These are phyloP conservation scores for Neoboletus subvelutipes DNA, from an alignment of 768 basidiomycete species.

Conservation along the genomic window DNA sequence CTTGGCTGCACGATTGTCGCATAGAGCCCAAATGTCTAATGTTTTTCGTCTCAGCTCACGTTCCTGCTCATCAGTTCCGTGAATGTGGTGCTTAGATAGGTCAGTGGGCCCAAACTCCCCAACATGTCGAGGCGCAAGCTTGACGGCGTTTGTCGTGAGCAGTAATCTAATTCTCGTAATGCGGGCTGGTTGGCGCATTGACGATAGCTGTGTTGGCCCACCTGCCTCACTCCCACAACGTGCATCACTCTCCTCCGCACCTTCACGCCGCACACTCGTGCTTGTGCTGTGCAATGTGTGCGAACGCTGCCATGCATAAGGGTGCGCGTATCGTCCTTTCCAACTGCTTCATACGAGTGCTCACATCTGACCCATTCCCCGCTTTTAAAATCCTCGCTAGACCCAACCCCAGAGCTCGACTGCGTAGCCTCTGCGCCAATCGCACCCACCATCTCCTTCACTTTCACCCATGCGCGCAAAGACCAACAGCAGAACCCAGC, in stretches of 20 bases:
- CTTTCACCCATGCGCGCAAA: conserved; percentile 27
- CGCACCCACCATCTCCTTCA: conserved; percentile 9
- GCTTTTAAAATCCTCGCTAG: conserved; percentile 2
- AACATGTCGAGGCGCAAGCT: neutral
- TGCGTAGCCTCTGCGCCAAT: conserved; percentile 11
- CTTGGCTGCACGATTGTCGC: neutral
- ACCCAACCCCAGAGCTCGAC: conserved; percentile 2
- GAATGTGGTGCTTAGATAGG: neutral
- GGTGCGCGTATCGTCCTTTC: conserved; percentile 24
- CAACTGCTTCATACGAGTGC: conserved; percentile 14
- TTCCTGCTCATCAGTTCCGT: no score
- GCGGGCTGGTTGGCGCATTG: conserved; percentile 8
- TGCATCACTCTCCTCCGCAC: conserved; percentile 20
- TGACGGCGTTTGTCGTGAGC: neutral
- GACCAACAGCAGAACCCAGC: conserved; percentile 24
- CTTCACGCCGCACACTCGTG: conserved; percentile 35
- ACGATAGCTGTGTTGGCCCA: conserved; percentile 4
- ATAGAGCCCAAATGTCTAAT: neutral
- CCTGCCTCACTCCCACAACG: conserved; percentile 27
- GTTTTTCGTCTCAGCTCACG: neutral
- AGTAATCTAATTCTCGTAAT: neutral
- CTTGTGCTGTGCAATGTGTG: conserved; percentile 24
- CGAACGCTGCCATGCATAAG: conserved; percentile 27
- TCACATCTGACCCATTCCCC: conserved; percentile 9
- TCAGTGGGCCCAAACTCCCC: neutral